Base-by-base conservation (phyloP, 2,329 filamentous ascomycete species). In the Uncinocarpus reesii region DNA sequence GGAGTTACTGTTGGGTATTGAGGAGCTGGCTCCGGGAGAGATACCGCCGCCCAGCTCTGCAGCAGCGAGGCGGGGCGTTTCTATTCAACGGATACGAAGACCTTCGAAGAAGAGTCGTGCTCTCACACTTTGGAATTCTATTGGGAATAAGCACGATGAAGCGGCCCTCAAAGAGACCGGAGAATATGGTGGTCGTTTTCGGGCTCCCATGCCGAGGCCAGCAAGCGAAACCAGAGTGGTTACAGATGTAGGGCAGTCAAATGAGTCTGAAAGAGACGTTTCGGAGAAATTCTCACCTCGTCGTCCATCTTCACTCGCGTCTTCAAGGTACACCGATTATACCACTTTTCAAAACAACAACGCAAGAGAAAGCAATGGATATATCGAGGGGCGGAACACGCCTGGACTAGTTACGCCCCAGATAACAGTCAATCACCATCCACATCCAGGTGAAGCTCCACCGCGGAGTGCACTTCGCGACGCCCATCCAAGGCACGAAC, bases 141-240 rank as follows among this genome's bases (percentile, higher is more conserved):
- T 88, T 84, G 88, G 86, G 11, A 89, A 83, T 38, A 93, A 85
- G 62, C 87, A 95, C 60, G 92, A 96, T 61, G 78, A 90, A 63
- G 74, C 74, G 53, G 84, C 84, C 0, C 74, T 93, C 11, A 43
- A 31, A 20, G 37, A 42, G 23, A 47, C 37, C 15, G 43, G 51
- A 37, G 41, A 42, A 24, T 46, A 50, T 23, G 31, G 10, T 13
- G 36, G 40, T 28, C 32, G 26, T n/a, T 42, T 42, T 15, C 23
- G 40, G 23, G 13, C 32, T 21, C n/a, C 47, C 26, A 34, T 44
- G 11, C 45, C 43, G 15, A 43, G 44, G 16, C 16, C 40, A 10
- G 29, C 29, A 23, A 49, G 46, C 35, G 48, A 47, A 20, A 52
- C 52, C 16, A 43, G 51, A 13, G 48, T 55, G 8, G 57, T 60